These are phyloP conservation scores for Lactarius deliciosus DNA, from an alignment of 768 basidiomycete genomes.

Conservation along the genomic window DNA sequence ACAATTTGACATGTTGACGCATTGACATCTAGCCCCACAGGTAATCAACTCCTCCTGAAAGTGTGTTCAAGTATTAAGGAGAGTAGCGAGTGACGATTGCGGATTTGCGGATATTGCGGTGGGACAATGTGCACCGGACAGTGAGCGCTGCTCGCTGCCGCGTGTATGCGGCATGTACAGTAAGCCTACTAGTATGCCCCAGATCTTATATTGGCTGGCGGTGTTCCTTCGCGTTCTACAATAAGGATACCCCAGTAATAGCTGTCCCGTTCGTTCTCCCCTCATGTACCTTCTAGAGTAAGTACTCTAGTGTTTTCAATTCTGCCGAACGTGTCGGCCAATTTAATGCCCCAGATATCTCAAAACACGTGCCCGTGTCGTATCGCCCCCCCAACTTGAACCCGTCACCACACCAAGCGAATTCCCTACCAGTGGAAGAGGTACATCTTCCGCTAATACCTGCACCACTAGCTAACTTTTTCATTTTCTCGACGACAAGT, in stretches of 20 bases:
- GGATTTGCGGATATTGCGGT: too few species aligned
- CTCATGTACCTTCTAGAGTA: background rate
- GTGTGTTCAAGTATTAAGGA: too few species aligned
- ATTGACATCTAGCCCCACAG: too few species aligned
- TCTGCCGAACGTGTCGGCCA: background rate
- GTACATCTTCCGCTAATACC: background rate
- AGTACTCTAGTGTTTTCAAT: background rate
- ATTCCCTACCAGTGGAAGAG: background rate
- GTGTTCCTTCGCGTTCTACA: too few species aligned
- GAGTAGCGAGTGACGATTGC: too few species aligned
- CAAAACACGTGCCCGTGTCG: background rate
- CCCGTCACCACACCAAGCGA: too few species aligned
- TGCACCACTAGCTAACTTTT: background rate
- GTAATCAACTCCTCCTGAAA: too few species aligned
- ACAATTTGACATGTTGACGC: too few species aligned
- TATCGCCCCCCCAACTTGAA: background rate
- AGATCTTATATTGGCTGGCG: too few species aligned
- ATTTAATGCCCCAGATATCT: background rate
- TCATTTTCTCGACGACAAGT: background rate
- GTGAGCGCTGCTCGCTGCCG: too few species aligned
- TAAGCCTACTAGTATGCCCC: rapidly evolving
- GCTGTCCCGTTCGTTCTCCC: background rate
- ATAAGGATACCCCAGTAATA: background rate
- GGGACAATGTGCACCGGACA: too few species aligned
- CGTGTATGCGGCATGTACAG: too few species aligned